Evolutionary conservation across 1,139 yeast genomes (phyloP), one percentile per base, ranked within the genome.

Genomic region (Saccharomyces hybrid): DNA sequence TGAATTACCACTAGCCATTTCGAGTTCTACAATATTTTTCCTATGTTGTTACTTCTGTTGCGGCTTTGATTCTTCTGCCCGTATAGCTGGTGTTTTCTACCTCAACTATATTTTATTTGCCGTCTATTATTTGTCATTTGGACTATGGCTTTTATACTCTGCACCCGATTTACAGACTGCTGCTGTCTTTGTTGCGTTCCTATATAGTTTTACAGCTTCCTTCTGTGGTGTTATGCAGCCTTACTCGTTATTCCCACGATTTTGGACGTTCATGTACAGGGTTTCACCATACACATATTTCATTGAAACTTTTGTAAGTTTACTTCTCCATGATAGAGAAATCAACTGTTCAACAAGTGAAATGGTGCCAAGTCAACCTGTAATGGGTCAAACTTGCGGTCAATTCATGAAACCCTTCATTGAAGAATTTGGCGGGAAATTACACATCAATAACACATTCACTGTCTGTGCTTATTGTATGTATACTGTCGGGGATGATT

Each of bases 191-290:
- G 75, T 76, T 51, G 77, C 80, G 34, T 74, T 79, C 64, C 73
- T 76, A 55, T 76, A 78, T 62, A 71, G 81, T 47, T 78, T 81
- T 59, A 73, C 80, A 64, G 74, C 82, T 53, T 72, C 77, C 9
- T 81, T 81, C 71, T 77, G 82, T 61, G 86, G 86, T 65, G 81
- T 82, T 54, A 76, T 81, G 62, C 84, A 80, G 63, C 83, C 84
- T 26, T 72, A 71, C 46, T 54, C 61, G 14, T 70, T 76, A 53
- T 75, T 81, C 75, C 84, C 84, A 28, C 79, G 81, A 6, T 84
- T 84, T 72, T 85, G 83, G 82, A 63, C 58, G 57, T 87, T 20
- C 20, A 20, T 20, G 20, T 20, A 20, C 20, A 20, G 20, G 20
- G 20, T 20, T 20, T 20, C 20, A 20, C 20, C 20, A 20, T 20